A percentile compares a stretch with the other conserved stretches of the same genome.
Conservation (phyloP, 1,284 basidiomycete genomes). For the Moniliophthora roreri region DNA sequence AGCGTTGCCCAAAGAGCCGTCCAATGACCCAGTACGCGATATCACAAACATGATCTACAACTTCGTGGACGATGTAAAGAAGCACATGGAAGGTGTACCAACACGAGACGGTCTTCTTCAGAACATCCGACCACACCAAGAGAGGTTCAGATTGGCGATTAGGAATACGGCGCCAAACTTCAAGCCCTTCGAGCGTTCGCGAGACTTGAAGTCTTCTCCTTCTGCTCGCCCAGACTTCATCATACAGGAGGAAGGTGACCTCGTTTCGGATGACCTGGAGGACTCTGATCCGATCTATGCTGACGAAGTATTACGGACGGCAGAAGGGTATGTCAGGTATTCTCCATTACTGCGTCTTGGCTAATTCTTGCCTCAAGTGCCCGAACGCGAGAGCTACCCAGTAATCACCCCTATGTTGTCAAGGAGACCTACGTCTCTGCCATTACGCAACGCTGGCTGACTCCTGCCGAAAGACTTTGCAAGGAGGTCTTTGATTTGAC, state of each 20-base stretch:
- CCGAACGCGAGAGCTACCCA: constrained; percentile 67
- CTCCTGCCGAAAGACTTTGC: constrained; percentile 49
- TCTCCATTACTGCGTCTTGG: neutral
- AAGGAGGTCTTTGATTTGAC: constrained; percentile 41
- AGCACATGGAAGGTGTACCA: constrained; percentile 52
- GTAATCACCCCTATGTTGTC: constrained; percentile 63
- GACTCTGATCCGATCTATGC: constrained; percentile 41
- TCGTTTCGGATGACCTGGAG: neutral
- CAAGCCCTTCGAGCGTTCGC: constrained; percentile 2
- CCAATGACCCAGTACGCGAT: constrained; percentile 54
- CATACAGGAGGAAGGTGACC: constrained; percentile 15
- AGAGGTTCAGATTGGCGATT: constrained; percentile 46
- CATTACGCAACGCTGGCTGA: constrained; percentile 48
- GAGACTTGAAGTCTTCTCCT: constrained; percentile 4
- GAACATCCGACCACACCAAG: constrained; percentile 47
- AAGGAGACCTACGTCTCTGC: constrained; percentile 47
- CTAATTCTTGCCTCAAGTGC: constrained; percentile 41
- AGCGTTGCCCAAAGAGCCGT: constrained; percentile 51
- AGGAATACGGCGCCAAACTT: constrained; percentile 56
- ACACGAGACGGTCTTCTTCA: constrained; percentile 52
- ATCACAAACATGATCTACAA: constrained; percentile 44
- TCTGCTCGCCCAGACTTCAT: constrained; percentile 2
- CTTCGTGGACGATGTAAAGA: constrained; percentile 45
- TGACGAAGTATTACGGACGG: constrained; percentile 52
- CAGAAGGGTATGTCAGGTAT: constrained; percentile 40